Percentiles rank a stretch among this genome's conserved stretches.
Evolutionary conservation across 768 basidiomycete species (phyloP).

Genomic region (Pleurotus cornucopiae): DNA sequence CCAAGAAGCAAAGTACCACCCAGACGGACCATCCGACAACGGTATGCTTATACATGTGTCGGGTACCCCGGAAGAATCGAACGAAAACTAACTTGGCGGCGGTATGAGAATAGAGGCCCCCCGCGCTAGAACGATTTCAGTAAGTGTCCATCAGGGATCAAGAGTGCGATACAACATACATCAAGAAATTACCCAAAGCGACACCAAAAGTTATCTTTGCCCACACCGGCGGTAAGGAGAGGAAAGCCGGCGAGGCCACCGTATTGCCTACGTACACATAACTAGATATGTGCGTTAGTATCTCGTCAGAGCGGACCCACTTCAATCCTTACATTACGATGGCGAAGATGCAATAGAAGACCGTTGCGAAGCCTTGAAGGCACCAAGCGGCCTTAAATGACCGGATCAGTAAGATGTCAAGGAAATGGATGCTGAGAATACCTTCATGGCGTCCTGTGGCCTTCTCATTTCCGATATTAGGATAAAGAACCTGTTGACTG

Average conservation of each 20-base stretch:
- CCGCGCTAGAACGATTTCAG: conserved; percentile 26
- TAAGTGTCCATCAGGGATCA: not conserved
- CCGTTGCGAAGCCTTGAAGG: conserved; percentile 48
- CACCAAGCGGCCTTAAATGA: conserved; percentile 43
- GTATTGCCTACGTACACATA: conserved; percentile 46
- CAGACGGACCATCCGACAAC: conserved; percentile 45
- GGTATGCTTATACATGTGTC: conserved; percentile 48
- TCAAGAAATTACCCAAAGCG: conserved; percentile 46
- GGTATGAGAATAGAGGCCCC: conserved; percentile 44
- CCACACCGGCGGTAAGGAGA: conserved; percentile 46
- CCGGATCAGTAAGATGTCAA: not conserved
- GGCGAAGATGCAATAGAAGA: conserved; percentile 45
- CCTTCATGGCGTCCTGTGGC: conserved; percentile 55
- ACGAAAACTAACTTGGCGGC: conserved; percentile 52
- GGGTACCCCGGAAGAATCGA: conserved; percentile 42
- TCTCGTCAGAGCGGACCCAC: not conserved
- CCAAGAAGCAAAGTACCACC: conserved; percentile 36
- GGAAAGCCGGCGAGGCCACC: conserved; percentile 40
- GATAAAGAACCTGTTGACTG: conserved; percentile 43
- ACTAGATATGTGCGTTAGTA: conserved; percentile 14
- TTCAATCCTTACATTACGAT: conserved; percentile 24
- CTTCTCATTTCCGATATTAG: conserved; percentile 53
- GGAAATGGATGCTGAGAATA: conserved; percentile 11
- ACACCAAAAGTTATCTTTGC: conserved; percentile 46
- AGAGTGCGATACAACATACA: conserved; percentile 27